Conservation (phyloP, 2,329 filamentous ascomycete genomes). For the Tolypocladium tropicale region DNA sequence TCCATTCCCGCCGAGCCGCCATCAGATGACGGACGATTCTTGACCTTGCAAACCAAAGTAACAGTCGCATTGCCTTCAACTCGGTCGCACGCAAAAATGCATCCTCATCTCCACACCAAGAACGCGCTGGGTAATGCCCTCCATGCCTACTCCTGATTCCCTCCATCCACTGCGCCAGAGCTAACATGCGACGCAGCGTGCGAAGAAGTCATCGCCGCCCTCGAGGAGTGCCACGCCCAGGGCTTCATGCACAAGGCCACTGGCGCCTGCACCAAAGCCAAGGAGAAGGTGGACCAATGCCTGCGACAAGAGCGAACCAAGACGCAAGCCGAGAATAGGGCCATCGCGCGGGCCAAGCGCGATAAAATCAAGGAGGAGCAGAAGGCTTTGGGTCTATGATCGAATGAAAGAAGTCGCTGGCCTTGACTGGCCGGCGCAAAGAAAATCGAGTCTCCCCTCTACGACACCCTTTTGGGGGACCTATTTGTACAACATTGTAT, state of each 20-base stretch:
- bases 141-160: background rate
- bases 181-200: constrained; percentile 55
- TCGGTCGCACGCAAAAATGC: constrained; percentile 50
- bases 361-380: constrained; percentile 64
- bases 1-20: constrained; percentile 2
- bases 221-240: constrained; percentile 88
- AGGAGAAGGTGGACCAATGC: constrained; percentile 75
- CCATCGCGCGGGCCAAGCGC: constrained; percentile 54
- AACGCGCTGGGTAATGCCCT: constrained; percentile 64
- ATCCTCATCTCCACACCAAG: constrained; percentile 93
- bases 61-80: background rate
- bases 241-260: constrained; percentile 89
- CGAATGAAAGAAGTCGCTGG: background rate
- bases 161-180: background rate
- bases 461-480: constrained; percentile 1
- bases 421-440: background rate
- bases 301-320: constrained; percentile 71
- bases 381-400: constrained; percentile 36
- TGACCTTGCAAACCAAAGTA: background rate
- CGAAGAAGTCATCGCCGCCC: constrained; percentile 84
- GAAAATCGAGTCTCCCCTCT: background rate
- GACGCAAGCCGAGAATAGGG: constrained; percentile 66
- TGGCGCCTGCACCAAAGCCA: constrained; percentile 83
- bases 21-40: background rate
- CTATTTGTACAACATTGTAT: constrained; percentile 4